Percentiles rank a stretch among this genome's conserved stretches.
phyloP scores from a whole-genome alignment of 257 asterid species.

The Solanum pinnatisectum region DNA sequence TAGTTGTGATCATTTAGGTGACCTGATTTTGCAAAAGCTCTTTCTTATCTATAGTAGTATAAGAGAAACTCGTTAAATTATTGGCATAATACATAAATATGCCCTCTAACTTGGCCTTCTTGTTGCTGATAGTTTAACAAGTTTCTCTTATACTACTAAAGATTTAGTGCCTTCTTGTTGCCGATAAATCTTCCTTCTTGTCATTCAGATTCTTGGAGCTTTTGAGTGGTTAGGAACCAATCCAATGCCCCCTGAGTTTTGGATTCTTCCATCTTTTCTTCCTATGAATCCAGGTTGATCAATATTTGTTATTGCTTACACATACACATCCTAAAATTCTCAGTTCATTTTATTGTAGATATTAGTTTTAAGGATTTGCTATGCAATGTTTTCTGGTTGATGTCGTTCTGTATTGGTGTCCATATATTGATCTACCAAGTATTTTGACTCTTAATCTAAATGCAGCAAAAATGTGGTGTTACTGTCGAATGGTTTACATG shows the following conservation, averaged over 20 bases:
- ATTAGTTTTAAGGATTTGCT: background rate
- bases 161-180: background rate
- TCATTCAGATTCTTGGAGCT: constrained; percentile 44
- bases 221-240: constrained; percentile 67
- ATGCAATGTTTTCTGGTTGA: background rate
- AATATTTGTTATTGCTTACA: background rate
- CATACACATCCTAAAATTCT: background rate
- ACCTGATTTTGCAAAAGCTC: too few relatives aligned
- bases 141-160: too few relatives aligned
- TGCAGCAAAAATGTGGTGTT: constrained; percentile 78
- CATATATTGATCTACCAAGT: background rate
- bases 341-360: background rate
- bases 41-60: too few relatives aligned
- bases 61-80: too few relatives aligned
- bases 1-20: too few relatives aligned
- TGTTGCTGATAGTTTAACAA: too few relatives aligned
- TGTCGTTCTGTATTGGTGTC: background rate
- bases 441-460: background rate
- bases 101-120: too few relatives aligned
- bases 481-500: constrained; percentile 64
- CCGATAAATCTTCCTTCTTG: background rate
- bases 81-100: too few relatives aligned
- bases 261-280: constrained; percentile 62
- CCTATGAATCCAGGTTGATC: constrained; percentile 65
- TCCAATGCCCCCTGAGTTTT: constrained; percentile 74